phyloP scores from a whole-genome alignment of 2,329 filamentous ascomycete species.

The Epichloe gansuensis region DNA sequence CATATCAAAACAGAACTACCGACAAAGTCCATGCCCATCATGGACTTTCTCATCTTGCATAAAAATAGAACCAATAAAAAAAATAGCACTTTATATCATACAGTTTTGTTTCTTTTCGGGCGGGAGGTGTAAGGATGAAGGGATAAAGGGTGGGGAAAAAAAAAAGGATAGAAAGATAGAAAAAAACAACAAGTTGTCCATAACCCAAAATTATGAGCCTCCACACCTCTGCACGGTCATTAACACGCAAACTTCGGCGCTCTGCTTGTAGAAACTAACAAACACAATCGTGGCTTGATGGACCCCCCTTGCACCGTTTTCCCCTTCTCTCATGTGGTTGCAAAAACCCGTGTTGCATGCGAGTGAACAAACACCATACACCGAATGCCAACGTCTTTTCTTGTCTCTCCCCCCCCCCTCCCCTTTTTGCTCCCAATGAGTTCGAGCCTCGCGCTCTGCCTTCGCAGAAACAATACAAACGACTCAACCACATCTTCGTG shows the following conservation, averaged over 20 bases:
- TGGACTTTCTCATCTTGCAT: neutral
- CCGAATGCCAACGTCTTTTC: neutral
- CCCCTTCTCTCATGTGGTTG: neutral
- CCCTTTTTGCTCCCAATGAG: neutral
- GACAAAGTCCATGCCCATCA: constrained; percentile 6
- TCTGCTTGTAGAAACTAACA: neutral
- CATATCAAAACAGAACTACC: constrained; percentile 5
- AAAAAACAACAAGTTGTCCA: neutral
- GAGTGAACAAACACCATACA: constrained; percentile 1
- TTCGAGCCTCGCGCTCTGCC: neutral
- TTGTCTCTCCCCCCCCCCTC: neutral
- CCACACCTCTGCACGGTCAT: constrained; percentile 6
- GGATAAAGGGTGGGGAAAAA: neutral
- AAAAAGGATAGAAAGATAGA: neutral
- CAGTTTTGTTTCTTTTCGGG: neutral
- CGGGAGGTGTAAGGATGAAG: neutral
- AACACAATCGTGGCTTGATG: neutral
- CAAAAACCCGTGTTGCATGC: neutral
- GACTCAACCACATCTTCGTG: neutral
- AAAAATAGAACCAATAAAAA: neutral
- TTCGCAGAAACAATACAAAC: neutral
- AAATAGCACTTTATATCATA: neutral
- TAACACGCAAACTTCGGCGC: neutral
- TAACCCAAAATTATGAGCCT: constrained; percentile 1
- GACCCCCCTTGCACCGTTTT: neutral